These are phyloP conservation scores for Phialocephala subalpina DNA, from an alignment of 2,329 filamentous ascomycete genomes.

Conservation along the genomic window DNA sequence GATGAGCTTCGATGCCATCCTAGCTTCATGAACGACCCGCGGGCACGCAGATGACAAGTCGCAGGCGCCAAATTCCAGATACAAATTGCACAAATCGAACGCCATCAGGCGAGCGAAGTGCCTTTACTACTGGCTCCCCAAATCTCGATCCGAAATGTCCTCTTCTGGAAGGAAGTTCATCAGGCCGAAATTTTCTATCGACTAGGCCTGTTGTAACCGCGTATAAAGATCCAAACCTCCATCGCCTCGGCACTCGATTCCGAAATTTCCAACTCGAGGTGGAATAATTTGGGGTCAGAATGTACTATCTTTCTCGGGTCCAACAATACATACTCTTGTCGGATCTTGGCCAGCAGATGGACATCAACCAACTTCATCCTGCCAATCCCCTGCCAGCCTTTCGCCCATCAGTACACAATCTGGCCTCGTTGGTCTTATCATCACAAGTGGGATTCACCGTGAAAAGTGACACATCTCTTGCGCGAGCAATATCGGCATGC, in stretches of 20 bases:
- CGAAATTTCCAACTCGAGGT: constrained; percentile 1
- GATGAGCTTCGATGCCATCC: not conserved
- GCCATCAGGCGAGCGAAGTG: too few species aligned
- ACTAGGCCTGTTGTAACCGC: too few species aligned
- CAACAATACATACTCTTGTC: not conserved
- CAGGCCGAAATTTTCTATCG: not conserved
- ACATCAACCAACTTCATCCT: not conserved
- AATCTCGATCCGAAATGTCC: too few species aligned
- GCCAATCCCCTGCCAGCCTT: not conserved
- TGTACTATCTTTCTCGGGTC: not conserved
- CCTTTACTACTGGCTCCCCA: too few species aligned
- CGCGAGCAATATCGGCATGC: not conserved
- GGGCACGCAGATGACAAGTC: not conserved
- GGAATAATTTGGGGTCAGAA: not conserved
- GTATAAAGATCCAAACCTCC: not conserved
- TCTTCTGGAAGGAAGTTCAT: not conserved
- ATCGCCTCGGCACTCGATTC: not conserved
- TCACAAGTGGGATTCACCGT: not conserved
- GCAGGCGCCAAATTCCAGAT: not conserved
- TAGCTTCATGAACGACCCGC: not conserved
- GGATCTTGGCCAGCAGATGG: not conserved
- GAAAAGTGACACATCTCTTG: not conserved
- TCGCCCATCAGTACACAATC: not conserved
- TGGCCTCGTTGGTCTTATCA: not conserved
- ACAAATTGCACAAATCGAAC: too few species aligned